phyloP scores from a whole-genome alignment of 495 filamentous ascomycete species.

The Penicillium diatomitis region DNA sequence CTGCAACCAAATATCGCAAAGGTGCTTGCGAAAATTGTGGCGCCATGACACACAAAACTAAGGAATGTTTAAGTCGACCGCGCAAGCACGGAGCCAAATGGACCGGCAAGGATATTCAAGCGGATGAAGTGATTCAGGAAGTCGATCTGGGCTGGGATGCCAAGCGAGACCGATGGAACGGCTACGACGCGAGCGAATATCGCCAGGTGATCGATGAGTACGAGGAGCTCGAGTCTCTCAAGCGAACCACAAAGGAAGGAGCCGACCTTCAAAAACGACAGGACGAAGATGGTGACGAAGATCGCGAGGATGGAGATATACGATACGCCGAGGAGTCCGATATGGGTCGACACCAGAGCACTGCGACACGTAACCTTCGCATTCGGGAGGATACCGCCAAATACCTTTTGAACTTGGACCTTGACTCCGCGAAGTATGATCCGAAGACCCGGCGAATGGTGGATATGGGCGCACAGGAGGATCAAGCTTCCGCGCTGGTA shows the following conservation, averaged over 20 bases:
- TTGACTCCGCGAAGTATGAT: slow-evolving; percentile 96
- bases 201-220: slow-evolving; percentile 78
- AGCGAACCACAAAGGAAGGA: slow-evolving; percentile 44
- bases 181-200: slow-evolving; percentile 86
- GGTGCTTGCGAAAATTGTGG: slow-evolving; percentile 98
- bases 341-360: slow-evolving; percentile 85
- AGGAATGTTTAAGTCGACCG: slow-evolving; percentile 84
- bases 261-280: slow-evolving; percentile 37
- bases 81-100: slow-evolving; percentile 85
- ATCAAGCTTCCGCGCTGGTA: slow-evolving; percentile 78
- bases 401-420: slow-evolving; percentile 87
- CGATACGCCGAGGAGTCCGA: slow-evolving; percentile 96
- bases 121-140: slow-evolving; percentile 80
- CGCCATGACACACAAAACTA: slow-evolving; percentile 89
- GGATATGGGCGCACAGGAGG: slow-evolving; percentile 71
- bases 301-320: slow-evolving; percentile 50
- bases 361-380: slow-evolving; percentile 80
- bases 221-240: slow-evolving; percentile 74
- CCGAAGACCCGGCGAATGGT: slow-evolving; percentile 95
- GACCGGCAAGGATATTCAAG: slow-evolving; percentile 88
- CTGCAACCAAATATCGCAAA: slow-evolving; percentile 93
- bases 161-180: slow-evolving; percentile 97
- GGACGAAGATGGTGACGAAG: slow-evolving; percentile 44
- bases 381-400: slow-evolving; percentile 98
- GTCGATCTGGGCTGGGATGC: slow-evolving; percentile 91